Evolutionary conservation across 176 grass and related monocot genomes (phyloP), one percentile per base, ranked within the genome.

Genomic region (Guadua angustifolia): DNA sequence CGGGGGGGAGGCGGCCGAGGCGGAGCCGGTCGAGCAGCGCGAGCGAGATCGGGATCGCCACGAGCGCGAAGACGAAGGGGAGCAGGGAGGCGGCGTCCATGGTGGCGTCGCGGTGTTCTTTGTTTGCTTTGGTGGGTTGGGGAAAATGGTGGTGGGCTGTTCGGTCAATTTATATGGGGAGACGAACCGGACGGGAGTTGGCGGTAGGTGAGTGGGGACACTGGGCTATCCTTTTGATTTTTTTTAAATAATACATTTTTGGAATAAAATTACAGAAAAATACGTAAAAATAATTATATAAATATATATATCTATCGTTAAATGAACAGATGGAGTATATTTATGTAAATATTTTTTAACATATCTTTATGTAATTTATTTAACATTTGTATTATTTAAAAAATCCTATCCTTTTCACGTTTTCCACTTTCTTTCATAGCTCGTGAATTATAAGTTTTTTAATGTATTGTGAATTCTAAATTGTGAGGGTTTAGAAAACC

Each of bases 1-100:
- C 93, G 3, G 93, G 93, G 24, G 90, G 93, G 13, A 92, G 79
- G 10, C 88, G 82, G 19, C 84, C 89, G 24, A 36, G 42, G 35
- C 86, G 82, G 17, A 90, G 77, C 29, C 87, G 64, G 58, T 73
- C 43, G 43, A 88, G 84, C 5, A 94, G 25, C 32, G 86, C 77
- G 5, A 88, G 71, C 22, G 78, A 77, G 70, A 82, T 84, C 64
- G 90, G 79, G 69, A 82, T 81, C 71, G 87, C 77, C 29, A 85
- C 88, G 25, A 45, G 67, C 60, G 73, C 89, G 1, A 91, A 2
- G 0, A 63, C 67, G 65, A 81, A 83, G 19, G 89, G 88, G 68
- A 93, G 72, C 4, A 88, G 74, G 51, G 82, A 57, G 39, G 69
- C 55, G 5, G 36, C 33, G 32, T 90, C 89, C 89, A 90, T 90